phyloP scores from a whole-genome alignment of 805 yeast species.

The Candida tammaniensis region DNA sequence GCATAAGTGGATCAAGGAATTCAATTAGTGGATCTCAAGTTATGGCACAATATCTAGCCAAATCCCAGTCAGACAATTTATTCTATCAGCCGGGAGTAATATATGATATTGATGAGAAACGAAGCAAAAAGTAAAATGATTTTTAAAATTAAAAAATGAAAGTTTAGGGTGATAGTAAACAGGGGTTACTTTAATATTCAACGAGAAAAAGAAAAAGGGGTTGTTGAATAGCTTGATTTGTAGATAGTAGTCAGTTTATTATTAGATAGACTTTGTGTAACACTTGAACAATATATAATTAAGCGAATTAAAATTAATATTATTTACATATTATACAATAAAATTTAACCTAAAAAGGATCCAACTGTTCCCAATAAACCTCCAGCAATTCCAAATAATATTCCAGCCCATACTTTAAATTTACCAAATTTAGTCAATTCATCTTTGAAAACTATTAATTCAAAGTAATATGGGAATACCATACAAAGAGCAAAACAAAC shows the following conservation, averaged over 20 bases:
- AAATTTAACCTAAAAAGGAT: constrained; percentile 2
- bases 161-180: no score
- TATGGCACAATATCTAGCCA: constrained; percentile 77
- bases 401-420: constrained; percentile 17
- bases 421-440: constrained; percentile 17
- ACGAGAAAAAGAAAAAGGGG: no score
- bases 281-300: no score
- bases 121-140: no score
- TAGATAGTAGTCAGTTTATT: no score
- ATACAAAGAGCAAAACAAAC: constrained; percentile 42
- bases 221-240: no score
- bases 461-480: constrained; percentile 38
- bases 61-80: constrained; percentile 56
- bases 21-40: constrained; percentile 60
- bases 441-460: constrained; percentile 21
- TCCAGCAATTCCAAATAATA: constrained; percentile 16
- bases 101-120: constrained; percentile 11
- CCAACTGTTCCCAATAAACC: constrained; percentile 24
- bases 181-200: no score
- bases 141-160: no score
- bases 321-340: constrained; percentile 1
- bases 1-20: constrained; percentile 1
- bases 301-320: no score
- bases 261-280: no score
- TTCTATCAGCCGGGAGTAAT: constrained; percentile 44